Base-by-base conservation (phyloP, 2,329 filamentous ascomycete genomes). In the Aureobasidium mangrovei region DNA sequence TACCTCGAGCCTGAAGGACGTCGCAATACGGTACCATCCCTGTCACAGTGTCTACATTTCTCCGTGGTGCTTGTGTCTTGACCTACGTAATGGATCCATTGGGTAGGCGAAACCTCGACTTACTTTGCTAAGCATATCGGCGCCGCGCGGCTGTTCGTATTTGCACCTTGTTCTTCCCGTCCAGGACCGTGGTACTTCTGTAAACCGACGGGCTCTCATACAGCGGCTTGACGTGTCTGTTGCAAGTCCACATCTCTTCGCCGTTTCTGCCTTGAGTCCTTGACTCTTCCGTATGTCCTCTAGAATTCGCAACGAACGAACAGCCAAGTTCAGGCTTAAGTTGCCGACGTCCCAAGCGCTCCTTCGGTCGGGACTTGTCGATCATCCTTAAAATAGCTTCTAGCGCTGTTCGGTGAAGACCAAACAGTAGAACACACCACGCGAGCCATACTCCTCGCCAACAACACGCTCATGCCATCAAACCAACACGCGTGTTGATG, bases 381-480 rank as follows among this genome's bases (percentile, higher is more conserved):
- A 51, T 51, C 47, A 28, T 51, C 33, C 47, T 51, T 42, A 41
- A 51, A 28, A 51, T 51, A 51, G 38, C 38, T 38, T 18, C n/a
- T n/a, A 41, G 27, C 4, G 45, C 24, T 29, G 24, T 9, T 18
- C 18, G 18, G 18, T 18, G 18, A 18, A 18, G 18, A 18, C 18
- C 18, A 18, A 18, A 18, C 18, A 18, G 18, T 18, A 18, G 18
- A 18, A 18, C 18, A 18, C 18, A 18, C 18, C 18, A 18, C 18
- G 18, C 18, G 18, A 18, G 18, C 18, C 18, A 18, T 18, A 18
- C 18, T 18, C 18, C 18, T 18, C 44, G 39, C 39, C 45, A 48
- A 35, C 45, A 32, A 31, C 35, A 32, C 36, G 5, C 24, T n/a
- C 7, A 32, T 5, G 5, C 12, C 46, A 24, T 6, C n/a, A 41